These are phyloP conservation scores for Ehretia macrophylla DNA, from an alignment of 257 asterid species.

Conservation along the genomic window DNA sequence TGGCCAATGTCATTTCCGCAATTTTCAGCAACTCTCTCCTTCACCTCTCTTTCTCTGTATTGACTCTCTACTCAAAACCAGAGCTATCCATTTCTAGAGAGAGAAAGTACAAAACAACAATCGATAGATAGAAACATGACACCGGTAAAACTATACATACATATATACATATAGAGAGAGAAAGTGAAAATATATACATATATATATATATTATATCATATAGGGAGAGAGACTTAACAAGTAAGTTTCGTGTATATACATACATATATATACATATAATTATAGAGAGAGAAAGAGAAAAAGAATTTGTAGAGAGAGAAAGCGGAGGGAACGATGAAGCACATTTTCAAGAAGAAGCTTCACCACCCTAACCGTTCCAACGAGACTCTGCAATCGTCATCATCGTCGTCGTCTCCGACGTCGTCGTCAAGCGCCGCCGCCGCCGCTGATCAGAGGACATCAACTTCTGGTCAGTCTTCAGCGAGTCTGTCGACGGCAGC, in stretches of 20 bases:
- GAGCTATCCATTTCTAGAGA: no score
- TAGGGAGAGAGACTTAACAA: not conserved
- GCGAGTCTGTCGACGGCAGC: conserved; percentile 13
- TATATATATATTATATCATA: no score
- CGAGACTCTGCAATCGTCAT: conserved; percentile 49
- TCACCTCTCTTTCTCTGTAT: not conserved
- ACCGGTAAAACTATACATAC: not conserved
- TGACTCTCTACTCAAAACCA: no score
- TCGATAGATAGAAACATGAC: not conserved
- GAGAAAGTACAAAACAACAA: no score
- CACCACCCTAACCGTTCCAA: conserved; percentile 94
- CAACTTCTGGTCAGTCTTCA: conserved; percentile 15
- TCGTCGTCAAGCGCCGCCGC: conserved; percentile 37
- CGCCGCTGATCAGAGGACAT: conserved; percentile 33
- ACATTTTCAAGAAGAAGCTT: conserved; percentile 94
- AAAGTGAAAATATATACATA: not conserved
- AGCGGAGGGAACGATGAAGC: conserved; percentile 51
- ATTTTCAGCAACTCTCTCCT: not conserved
- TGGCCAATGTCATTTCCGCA: not conserved
- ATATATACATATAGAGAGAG: not conserved
- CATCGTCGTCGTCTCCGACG: conserved; percentile 22
- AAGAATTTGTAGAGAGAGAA: conserved; percentile 6
- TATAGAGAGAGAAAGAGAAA: conserved; percentile 13
- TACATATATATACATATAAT: not conserved
- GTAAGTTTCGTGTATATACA: not conserved